phyloP scores from a whole-genome alignment of 306 rosid genomes.

The Castanea mollissima region DNA sequence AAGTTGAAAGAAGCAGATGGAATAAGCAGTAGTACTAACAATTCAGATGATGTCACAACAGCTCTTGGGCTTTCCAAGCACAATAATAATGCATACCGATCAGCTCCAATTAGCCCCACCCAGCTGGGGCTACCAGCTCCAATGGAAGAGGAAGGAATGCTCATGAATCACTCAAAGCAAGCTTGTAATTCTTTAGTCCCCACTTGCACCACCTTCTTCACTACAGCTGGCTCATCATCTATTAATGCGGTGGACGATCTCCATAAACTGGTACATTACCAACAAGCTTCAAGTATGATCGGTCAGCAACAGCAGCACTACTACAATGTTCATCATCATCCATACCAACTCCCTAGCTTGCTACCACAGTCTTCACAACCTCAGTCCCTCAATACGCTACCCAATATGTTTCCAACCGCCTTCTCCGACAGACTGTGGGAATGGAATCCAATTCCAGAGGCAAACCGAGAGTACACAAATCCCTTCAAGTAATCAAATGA shows the following conservation, averaged over 20 bases:
- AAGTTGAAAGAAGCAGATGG: constrained; percentile 44
- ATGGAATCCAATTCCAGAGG: constrained; percentile 81
- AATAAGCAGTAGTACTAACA: constrained; percentile 29
- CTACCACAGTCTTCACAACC: constrained; percentile 41
- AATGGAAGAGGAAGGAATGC: constrained; percentile 44
- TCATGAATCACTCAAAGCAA: constrained; percentile 31
- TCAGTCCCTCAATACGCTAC: constrained; percentile 34
- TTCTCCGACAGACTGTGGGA: constrained; percentile 92
- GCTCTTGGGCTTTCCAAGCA: constrained; percentile 67
- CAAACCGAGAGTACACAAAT: constrained; percentile 50
- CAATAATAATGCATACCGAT: constrained; percentile 15
- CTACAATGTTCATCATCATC: constrained; percentile 29
- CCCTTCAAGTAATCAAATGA: constrained; percentile 71
- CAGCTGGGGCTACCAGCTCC: constrained; percentile 17
- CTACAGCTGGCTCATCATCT: constrained; percentile 13
- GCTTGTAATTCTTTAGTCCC: constrained; percentile 18
- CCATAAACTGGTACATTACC: constrained; percentile 59
- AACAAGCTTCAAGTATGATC: constrained; percentile 28
- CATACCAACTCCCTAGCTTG: constrained; percentile 37
- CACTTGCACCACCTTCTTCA: constrained; percentile 17
- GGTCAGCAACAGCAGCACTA: constrained; percentile 27
- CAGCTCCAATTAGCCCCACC: constrained; percentile 11
- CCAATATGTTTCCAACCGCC: constrained; percentile 47
- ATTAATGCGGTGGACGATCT: constrained; percentile 59
- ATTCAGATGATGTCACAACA: constrained; percentile 40